Evolutionary conservation across 164 flowering plant species (phyloP).

Genomic region (Annona squamosa): DNA sequence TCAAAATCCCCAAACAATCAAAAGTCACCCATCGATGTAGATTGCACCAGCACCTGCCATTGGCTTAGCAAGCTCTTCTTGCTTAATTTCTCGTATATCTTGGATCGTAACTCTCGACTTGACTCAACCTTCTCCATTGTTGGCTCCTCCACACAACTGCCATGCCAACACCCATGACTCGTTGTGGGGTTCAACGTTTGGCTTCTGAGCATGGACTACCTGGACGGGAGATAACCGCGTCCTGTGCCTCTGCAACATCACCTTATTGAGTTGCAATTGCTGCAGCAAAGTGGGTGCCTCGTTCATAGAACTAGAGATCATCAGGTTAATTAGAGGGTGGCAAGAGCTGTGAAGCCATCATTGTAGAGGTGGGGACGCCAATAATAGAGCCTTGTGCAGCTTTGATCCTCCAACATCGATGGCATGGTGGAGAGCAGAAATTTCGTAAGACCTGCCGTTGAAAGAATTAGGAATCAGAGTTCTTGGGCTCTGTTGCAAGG

Average conservation of each 20-base stretch:
- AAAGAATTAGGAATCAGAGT: conserved; percentile 17
- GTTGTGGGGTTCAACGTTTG: conserved; percentile 63
- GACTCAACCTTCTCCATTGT: conserved; percentile 75
- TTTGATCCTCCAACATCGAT: conserved; percentile 14
- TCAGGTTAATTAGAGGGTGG: conserved; percentile 46
- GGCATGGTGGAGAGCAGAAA: conserved; percentile 43
- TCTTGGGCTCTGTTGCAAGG: conserved; percentile 29
- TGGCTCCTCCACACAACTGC: conserved; percentile 28
- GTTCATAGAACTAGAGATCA: conserved; percentile 30
- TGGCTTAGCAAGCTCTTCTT: conserved; percentile 46
- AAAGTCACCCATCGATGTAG: background rate
- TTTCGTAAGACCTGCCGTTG: conserved; percentile 48
- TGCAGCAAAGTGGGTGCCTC: conserved; percentile 48
- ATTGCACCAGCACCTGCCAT: conserved; percentile 19
- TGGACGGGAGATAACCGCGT: conserved; percentile 16
- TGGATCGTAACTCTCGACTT: conserved; percentile 53
- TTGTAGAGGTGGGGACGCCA: conserved; percentile 29
- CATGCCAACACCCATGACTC: conserved; percentile 21
- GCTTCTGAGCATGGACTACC: conserved; percentile 50
- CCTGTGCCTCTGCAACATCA: conserved; percentile 31
- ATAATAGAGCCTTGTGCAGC: background rate
- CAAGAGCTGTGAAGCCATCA: conserved; percentile 36
- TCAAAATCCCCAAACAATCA: background rate
- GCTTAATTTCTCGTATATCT: conserved; percentile 51
- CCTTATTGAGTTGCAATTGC: conserved; percentile 49